Conservation (phyloP, 73 alveolate species). For the Tetrahymena elliotti region DNA sequence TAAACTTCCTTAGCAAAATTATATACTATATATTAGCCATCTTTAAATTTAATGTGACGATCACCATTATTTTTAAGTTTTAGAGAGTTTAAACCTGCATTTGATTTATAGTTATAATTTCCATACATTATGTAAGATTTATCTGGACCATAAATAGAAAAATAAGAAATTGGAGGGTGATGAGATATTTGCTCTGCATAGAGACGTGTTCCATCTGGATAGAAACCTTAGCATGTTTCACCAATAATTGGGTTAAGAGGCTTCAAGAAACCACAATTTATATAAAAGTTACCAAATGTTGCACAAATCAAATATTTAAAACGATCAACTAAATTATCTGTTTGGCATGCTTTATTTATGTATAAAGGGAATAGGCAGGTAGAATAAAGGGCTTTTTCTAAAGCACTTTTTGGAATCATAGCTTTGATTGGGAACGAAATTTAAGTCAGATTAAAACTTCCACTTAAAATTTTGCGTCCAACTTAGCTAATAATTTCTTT, state of each 20-base stretch:
- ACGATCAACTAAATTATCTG: constrained; percentile 59
- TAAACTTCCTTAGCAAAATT: constrained; percentile 36
- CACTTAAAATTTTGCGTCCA: constrained; percentile 64
- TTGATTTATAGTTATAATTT: constrained; percentile 21
- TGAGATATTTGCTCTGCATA: constrained; percentile 92
- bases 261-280: constrained; percentile 61
- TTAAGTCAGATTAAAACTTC: constrained; percentile 62
- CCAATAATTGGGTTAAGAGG: constrained; percentile 92
- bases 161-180: constrained; percentile 76
- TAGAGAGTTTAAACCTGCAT: constrained; percentile 42
- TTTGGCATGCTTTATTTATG: constrained; percentile 62
- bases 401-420: constrained; percentile 59
- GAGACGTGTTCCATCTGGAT: constrained; percentile 87
- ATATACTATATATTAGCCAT: constrained; percentile 24
- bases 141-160: constrained; percentile 49
- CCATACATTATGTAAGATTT: constrained; percentile 34
- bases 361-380: constrained; percentile 44
- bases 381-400: constrained; percentile 44
- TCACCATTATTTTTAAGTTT: constrained; percentile 33
- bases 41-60: constrained; percentile 14
- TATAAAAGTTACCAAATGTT: constrained; percentile 45
- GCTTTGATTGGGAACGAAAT: constrained; percentile 74
- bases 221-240: constrained; percentile 82
- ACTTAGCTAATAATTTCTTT: constrained; percentile 61
- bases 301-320: constrained; percentile 53